Evolutionary conservation across 2,329 filamentous ascomycete species (phyloP).

Genomic region (Cladosporium velox): DNA sequence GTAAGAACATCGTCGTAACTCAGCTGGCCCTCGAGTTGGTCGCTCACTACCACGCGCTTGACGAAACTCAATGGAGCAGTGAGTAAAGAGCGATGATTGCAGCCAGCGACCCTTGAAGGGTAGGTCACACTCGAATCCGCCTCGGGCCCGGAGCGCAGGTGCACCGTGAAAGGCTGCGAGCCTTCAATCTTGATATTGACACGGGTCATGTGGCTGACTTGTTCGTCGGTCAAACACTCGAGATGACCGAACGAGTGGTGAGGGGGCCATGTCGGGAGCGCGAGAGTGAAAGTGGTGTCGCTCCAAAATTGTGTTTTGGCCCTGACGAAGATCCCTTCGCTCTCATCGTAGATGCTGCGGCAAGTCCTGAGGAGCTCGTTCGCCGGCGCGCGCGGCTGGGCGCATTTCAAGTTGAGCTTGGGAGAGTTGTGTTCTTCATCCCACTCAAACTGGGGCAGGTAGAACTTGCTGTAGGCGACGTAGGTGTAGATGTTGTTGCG

Average conservation of each 20-base stretch:
- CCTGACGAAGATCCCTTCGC: background rate
- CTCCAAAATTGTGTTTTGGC: background rate
- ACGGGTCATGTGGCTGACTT: background rate
- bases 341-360: background rate
- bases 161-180: background rate
- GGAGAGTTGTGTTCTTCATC: background rate
- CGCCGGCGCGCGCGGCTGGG: background rate
- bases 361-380: background rate
- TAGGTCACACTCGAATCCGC: background rate
- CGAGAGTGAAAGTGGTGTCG: background rate
- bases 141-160: background rate
- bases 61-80: background rate
- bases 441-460: background rate
- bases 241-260: background rate
- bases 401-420: background rate
- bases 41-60: background rate
- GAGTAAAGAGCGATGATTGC: background rate
- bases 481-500: background rate
- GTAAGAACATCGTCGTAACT: background rate
- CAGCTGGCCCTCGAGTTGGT: background rate
- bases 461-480: background rate
- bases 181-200: background rate
- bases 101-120: background rate
- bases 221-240: background rate
- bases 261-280: background rate